A percentile compares a stretch with the other conserved stretches of the same genome.
phyloP scores from a whole-genome alignment of 371 early-diverging fungal species.

The Coemansia sp. region DNA sequence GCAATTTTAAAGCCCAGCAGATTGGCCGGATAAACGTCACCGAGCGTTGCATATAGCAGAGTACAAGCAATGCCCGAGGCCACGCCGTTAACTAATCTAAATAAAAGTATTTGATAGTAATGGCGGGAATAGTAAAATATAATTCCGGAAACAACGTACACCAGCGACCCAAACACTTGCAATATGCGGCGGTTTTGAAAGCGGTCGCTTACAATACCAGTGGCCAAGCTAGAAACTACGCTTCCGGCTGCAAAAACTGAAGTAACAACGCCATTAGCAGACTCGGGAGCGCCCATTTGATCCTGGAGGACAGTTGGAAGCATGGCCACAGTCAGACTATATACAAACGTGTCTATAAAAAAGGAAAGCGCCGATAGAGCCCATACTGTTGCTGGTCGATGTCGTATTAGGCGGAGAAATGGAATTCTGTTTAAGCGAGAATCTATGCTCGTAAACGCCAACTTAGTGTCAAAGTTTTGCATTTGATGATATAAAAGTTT shows the following conservation, averaged over 20 bases:
- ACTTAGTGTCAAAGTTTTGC: too few relatives aligned
- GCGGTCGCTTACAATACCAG: constrained; percentile 29
- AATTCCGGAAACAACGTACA: constrained; percentile 24
- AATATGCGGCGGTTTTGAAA: constrained; percentile 13
- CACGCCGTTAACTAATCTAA: constrained; percentile 30
- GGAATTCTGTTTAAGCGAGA: neutral
- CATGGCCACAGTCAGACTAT: constrained; percentile 30
- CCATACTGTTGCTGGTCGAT: constrained; percentile 26
- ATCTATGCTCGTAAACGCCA: neutral
- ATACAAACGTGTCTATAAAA: constrained; percentile 43
- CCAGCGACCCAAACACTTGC: constrained; percentile 21
- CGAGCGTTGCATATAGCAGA: constrained; percentile 31
- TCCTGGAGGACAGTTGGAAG: constrained; percentile 35
- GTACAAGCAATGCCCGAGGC: constrained; percentile 42
- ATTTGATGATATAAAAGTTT: neutral
- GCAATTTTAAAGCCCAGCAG: constrained; percentile 41
- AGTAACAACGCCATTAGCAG: constrained; percentile 36
- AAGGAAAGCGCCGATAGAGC: constrained; percentile 33
- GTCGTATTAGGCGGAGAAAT: neutral
- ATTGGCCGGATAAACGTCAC: constrained; percentile 39
- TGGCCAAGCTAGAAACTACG: constrained; percentile 8
- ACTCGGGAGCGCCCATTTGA: constrained; percentile 30
- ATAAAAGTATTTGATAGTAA: constrained; percentile 35
- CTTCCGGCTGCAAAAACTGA: constrained; percentile 41
- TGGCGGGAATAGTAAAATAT: constrained; percentile 25